A percentile compares a stretch with the other conserved stretches of the same genome.
phyloP scores from a whole-genome alignment of 2,329 filamentous ascomycete genomes.

The Chrysosphaeria jannelii region DNA sequence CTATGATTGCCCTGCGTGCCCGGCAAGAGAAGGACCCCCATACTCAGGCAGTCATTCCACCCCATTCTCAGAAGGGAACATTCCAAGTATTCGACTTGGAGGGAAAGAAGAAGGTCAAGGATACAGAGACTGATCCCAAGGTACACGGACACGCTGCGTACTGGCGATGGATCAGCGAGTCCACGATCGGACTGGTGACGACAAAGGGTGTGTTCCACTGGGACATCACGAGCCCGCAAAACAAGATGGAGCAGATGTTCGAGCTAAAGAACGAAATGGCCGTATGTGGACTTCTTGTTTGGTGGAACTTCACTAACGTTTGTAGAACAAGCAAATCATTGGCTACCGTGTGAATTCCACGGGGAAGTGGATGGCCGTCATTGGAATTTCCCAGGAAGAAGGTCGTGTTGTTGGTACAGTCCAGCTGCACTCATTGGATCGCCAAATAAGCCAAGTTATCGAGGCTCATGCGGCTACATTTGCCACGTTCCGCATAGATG shows the following conservation, averaged over 20 bases:
- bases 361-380: slow-evolving; percentile 93
- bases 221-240: slow-evolving; percentile 72
- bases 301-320: slow-evolving; percentile 2
- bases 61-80: slow-evolving; percentile 73
- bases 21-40: too few species aligned
- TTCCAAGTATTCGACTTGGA: slow-evolving; percentile 93
- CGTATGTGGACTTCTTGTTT: slow-evolving; percentile 21
- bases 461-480: slow-evolving; percentile 93
- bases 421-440: slow-evolving; percentile 89
- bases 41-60: too few species aligned
- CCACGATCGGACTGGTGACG: slow-evolving; percentile 65
- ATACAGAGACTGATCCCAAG: slow-evolving; percentile 84
- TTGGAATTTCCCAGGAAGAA: slow-evolving; percentile 81
- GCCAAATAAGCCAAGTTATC: slow-evolving; percentile 90
- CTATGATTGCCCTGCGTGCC: slow-evolving; percentile 90
- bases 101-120: slow-evolving; percentile 87
- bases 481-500: slow-evolving; percentile 64
- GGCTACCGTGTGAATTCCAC: slow-evolving; percentile 93
- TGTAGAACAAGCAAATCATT: slow-evolving; percentile 91
- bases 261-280: slow-evolving; percentile 75
- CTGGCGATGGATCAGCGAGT: slow-evolving; percentile 97
- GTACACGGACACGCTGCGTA: too few species aligned
- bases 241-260: slow-evolving; percentile 69
- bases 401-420: slow-evolving; percentile 85
- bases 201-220: slow-evolving; percentile 84